Evolutionary conservation across 176 grass and related monocot species (phyloP), one percentile per base, ranked within the genome.

Genomic region (Musa acuminata): DNA sequence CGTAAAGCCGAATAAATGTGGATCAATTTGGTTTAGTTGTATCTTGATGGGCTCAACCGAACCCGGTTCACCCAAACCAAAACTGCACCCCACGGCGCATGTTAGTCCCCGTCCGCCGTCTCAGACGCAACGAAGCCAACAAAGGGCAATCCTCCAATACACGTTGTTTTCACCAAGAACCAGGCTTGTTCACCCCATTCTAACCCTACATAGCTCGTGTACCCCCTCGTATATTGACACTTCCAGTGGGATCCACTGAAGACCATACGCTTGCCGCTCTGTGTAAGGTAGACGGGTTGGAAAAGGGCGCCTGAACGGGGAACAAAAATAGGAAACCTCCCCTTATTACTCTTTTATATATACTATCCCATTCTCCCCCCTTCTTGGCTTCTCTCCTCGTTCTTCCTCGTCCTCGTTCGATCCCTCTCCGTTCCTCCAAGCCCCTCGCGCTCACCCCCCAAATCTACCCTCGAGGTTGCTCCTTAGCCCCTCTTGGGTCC

Each of bases 351-450:
- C 67, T 70, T 70, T 51, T 43, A 70, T 70, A 70, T 70, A 70
- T 50, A 70, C 67, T 50, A 70, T 51, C 67, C 17, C 67, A 70
- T 70, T 70, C 67, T 70, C 67, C 67, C 67, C 67, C 52, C 72
- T 29, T 74, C 72, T 27, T 23, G 16, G 21, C 72, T 52, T 21
- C 43, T 59, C 68, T 62, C 10, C 55, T 55, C 51, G 29, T 77
- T 73, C 85, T 71, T 27, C 63, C 79, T 59, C 80, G 80, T 63
- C 77, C 69, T 74, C 59, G 22, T 58, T 20, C 67, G 67, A 70
- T 70, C 66, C 70, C 23, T 25, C 82, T 78, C 83, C 84, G 64
- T 83, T 74, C 79, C 79, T 84, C 80, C 81, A 72, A 78, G 72
- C 81, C 73, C 77, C 70, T 80, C 43, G 19, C 57, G 60, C 72